Percentiles rank a stretch among this genome's conserved stretches.
phyloP scores from a whole-genome alignment of 2,329 filamentous ascomycete species.

The Cladosporium sp. region DNA sequence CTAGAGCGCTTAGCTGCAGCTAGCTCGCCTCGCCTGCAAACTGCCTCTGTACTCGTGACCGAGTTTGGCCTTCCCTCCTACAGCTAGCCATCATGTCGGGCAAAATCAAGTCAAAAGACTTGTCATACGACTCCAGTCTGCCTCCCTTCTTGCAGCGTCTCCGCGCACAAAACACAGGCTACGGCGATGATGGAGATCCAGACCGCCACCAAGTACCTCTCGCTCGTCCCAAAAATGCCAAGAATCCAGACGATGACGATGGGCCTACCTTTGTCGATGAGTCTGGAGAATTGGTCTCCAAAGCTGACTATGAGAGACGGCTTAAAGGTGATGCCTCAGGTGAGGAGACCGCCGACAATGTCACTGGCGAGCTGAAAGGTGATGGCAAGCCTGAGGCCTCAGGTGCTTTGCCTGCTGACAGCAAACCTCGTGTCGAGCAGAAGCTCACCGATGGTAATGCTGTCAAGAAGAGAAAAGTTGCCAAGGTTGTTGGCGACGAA shows the following conservation, averaged over 20 bases:
- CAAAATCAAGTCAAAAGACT: slow-evolving; percentile 65
- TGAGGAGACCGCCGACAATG: slow-evolving; percentile 19
- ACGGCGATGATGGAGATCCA: slow-evolving; percentile 40
- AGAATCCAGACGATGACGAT: slow-evolving; percentile 73
- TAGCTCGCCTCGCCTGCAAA: background rate
- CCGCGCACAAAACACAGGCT: slow-evolving; percentile 54
- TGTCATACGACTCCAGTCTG: slow-evolving; percentile 63
- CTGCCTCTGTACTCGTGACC: background rate
- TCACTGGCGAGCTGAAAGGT: slow-evolving; percentile 28
- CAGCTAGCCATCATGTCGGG: slow-evolving; percentile 24
- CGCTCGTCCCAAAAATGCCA: slow-evolving; percentile 49
- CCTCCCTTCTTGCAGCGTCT: slow-evolving; percentile 49
- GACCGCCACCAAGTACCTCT: slow-evolving; percentile 47
- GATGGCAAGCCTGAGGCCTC: slow-evolving; percentile 27
- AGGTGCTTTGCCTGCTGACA: slow-evolving; percentile 26
- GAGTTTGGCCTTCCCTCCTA: background rate
- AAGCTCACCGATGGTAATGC: slow-evolving; percentile 28
- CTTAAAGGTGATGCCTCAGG: slow-evolving; percentile 25
- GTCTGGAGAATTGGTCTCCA: slow-evolving; percentile 62
- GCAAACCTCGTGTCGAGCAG: slow-evolving; percentile 20
- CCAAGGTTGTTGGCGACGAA: slow-evolving; percentile 34
- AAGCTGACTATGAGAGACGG: slow-evolving; percentile 51
- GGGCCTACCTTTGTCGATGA: slow-evolving; percentile 72
- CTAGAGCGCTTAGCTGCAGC: background rate
- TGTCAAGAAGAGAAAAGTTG: slow-evolving; percentile 40